These are phyloP conservation scores for Yarrowia keelungensis DNA, from an alignment of 805 yeast species.

Conservation along the genomic window DNA sequence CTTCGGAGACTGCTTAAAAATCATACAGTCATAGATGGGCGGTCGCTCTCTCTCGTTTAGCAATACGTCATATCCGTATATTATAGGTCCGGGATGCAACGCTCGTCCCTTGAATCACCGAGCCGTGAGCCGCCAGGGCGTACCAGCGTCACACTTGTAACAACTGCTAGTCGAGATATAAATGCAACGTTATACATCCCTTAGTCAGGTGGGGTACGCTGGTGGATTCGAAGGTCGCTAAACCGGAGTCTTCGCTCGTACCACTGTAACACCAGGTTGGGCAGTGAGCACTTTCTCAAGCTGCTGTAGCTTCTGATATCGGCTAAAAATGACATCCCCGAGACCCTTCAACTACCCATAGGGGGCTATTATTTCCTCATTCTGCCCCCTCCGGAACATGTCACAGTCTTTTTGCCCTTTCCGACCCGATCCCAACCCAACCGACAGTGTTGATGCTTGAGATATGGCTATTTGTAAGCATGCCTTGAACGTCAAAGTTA, in stretches of 20 bases:
- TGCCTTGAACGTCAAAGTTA: not conserved
- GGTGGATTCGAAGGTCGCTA: no score
- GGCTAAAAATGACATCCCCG: not conserved
- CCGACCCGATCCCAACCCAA: conserved; percentile 1
- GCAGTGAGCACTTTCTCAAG: no score
- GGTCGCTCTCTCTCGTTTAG: not conserved
- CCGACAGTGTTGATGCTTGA: not conserved
- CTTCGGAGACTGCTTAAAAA: no score
- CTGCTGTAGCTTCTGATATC: no score
- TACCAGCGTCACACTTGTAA: not conserved
- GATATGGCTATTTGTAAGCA: conserved; percentile 7
- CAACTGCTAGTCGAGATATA: not conserved
- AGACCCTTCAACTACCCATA: not conserved
- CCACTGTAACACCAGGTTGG: no score
- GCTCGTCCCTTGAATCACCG: not conserved
- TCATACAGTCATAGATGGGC: not conserved
- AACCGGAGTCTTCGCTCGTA: no score
- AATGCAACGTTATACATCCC: conserved; percentile 9
- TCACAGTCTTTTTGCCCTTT: not conserved
- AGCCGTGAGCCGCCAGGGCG: not conserved
- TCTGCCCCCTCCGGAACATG: not conserved
- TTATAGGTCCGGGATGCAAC: no score
- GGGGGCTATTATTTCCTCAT: not conserved
- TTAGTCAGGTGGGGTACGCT: conserved; percentile 4
- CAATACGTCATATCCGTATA: conserved; percentile 1